Conservation (phyloP, 2,329 filamentous ascomycete species). For the Ilyonectria robusta region DNA sequence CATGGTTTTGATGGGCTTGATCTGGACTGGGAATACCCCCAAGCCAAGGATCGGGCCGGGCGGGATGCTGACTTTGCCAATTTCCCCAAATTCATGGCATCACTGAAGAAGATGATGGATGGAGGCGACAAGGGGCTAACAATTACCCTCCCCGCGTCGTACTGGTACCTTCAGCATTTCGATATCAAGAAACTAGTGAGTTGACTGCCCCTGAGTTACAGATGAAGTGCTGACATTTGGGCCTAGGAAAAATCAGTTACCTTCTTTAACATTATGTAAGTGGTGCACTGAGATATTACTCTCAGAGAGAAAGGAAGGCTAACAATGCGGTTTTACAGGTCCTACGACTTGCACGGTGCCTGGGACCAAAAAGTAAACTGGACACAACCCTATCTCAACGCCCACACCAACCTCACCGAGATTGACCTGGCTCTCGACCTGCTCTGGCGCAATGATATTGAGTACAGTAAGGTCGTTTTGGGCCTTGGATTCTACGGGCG, state of each 20-base stretch:
- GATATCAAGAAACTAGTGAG: slow-evolving; percentile 39
- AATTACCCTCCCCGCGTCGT: slow-evolving; percentile 38
- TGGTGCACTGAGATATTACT: not conserved
- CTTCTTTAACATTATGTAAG: slow-evolving; percentile 24
- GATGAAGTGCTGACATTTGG: not conserved
- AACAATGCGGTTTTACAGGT: not conserved
- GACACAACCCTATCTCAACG: slow-evolving; percentile 19
- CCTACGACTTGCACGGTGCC: slow-evolving; percentile 27
- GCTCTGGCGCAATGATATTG: slow-evolving; percentile 28
- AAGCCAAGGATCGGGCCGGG: slow-evolving; percentile 56
- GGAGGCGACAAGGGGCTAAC: slow-evolving; percentile 5
- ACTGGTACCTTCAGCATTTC: slow-evolving; percentile 50
- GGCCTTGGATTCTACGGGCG: slow-evolving; percentile 30
- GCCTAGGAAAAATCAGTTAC: slow-evolving; percentile 4
- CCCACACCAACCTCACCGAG: slow-evolving; percentile 37
- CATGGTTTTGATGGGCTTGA: slow-evolving; percentile 46
- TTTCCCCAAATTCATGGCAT: slow-evolving; percentile 44
- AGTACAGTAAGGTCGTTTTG: slow-evolving; percentile 16
- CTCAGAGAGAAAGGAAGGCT: not conserved
- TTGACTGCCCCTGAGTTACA: not conserved
- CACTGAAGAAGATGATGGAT: slow-evolving; percentile 43
- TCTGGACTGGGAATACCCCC: slow-evolving; percentile 48
- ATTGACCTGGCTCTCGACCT: slow-evolving; percentile 25
- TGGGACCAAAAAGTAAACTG: slow-evolving; percentile 19
- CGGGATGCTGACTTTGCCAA: slow-evolving; percentile 52